phyloP scores from a whole-genome alignment of 345 rosid genomes.

The Trapa bicornis region DNA sequence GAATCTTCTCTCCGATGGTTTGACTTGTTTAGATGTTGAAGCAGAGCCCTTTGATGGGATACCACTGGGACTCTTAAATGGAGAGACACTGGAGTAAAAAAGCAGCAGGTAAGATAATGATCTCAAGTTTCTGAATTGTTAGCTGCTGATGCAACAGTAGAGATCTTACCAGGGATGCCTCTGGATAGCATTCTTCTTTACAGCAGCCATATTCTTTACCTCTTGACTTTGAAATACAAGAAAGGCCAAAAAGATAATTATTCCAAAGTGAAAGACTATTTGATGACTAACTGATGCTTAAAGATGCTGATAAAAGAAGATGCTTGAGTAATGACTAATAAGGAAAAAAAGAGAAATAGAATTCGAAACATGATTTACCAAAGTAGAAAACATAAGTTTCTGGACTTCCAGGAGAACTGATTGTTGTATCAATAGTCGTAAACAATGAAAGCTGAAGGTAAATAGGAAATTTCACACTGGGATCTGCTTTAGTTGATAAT shows the following conservation, averaged over 20 bases:
- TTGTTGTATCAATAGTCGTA: background rate
- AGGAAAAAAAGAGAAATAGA: background rate
- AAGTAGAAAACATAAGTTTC: background rate
- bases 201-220: constrained; percentile 59
- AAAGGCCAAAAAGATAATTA: background rate
- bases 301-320: background rate
- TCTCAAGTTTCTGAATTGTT: background rate
- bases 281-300: background rate
- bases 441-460: background rate
- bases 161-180: constrained; percentile 42
- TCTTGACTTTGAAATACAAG: constrained; percentile 47
- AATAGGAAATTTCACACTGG: background rate
- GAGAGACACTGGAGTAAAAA: constrained; percentile 16
- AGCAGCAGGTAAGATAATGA: constrained; percentile 5
- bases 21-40: constrained; percentile 27
- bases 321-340: background rate
- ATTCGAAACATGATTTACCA: background rate
- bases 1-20: constrained; percentile 17
- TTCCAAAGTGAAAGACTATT: background rate
- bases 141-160: background rate
- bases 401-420: background rate
- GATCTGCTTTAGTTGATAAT: background rate
- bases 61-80: constrained; percentile 10
- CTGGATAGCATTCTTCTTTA: constrained; percentile 51
- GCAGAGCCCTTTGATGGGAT: constrained; percentile 16